Evolutionary conservation across 495 filamentous ascomycete genomes (phyloP), one percentile per base, ranked within the genome.

Genomic region (Tuber microsphaerosporum): DNA sequence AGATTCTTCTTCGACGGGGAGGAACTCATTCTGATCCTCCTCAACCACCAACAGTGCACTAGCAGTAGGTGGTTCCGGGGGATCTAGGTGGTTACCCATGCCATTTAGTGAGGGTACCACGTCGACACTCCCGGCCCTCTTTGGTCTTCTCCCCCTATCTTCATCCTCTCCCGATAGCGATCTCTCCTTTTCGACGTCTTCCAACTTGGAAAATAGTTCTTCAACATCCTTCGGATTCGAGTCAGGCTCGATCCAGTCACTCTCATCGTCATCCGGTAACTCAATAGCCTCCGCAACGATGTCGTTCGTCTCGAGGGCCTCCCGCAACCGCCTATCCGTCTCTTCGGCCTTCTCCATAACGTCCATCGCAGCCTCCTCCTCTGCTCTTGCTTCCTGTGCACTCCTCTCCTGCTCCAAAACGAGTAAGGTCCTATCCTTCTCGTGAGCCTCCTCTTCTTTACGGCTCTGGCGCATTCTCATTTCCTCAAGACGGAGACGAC

Each of bases 321-420:
- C 81, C n/a, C 75, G 61, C 20, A 83, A 48, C 2, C 73, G 75
- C 45, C 75, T 71, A 56, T 83, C 81, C 22, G 78, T 79, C 51
- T 82, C 78, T 20, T 82, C 81, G 14, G 75, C 81, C 22, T 76
- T 75, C 75, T 75, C 81, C 75, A 82, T 77, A 2, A 83, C 81
- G 2, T 71, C 81, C 31, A 79, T 81, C 2, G 78, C 76, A 26
- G 77, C 78, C 43, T 51, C 75, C 44, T 76, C 78, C 17, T 79
- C 81, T 41, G 71, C 71, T 37, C 77, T 72, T 2, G 81, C 81
- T 44, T 83, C 81, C 43, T 76, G 61, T 14, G 68, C 74, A 14
- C 75, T 77, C 10, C 81, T 51, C 71, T 82, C 78, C 69, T 76
- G 72, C 69, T 83, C 81, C 42, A 76, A 51, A 6, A 82, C 78